Evolutionary conservation across 768 basidiomycete genomes (phyloP).

Genomic region (Pleurotus platypus): DNA sequence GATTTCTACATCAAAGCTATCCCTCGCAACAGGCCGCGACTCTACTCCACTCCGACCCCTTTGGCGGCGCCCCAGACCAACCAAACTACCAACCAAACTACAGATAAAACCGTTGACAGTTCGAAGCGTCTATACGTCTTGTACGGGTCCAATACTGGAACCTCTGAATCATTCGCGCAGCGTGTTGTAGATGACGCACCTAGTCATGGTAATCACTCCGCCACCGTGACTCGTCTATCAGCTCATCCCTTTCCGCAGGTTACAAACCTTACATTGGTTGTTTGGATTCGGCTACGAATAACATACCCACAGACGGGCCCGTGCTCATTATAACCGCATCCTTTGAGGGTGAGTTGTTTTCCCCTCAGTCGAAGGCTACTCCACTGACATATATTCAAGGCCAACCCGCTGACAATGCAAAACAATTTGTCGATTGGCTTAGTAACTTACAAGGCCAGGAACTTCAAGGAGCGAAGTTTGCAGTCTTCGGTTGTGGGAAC

Average conservation of each 20-base stretch:
- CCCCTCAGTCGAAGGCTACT: too few species aligned
- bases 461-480: conserved; percentile 31
- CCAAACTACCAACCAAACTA: not conserved
- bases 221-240: too few species aligned
- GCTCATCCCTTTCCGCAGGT: conserved; percentile 19
- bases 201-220: conserved; percentile 25
- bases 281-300: conserved; percentile 32
- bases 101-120: not conserved
- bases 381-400: conserved; percentile 17
- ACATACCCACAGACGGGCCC: conserved; percentile 40
- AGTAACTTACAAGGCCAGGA: conserved; percentile 22
- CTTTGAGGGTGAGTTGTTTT: conserved; percentile 33
- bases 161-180: conserved; percentile 45
- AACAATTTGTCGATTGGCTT: conserved; percentile 40
- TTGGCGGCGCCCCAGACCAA: conserved; percentile 12
- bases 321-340: conserved; percentile 43
- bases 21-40: conserved; percentile 23
- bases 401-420: conserved; percentile 46
- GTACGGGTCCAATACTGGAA: conserved; percentile 46
- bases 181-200: conserved; percentile 35
- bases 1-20: conserved; percentile 36
- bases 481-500: conserved; percentile 49
- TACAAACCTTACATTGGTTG: conserved; percentile 35
- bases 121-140: conserved; percentile 31
- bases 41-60: conserved; percentile 13